Base-by-base conservation (phyloP, 2,329 filamentous ascomycete genomes). In the Pyrenochaeta sp. region DNA sequence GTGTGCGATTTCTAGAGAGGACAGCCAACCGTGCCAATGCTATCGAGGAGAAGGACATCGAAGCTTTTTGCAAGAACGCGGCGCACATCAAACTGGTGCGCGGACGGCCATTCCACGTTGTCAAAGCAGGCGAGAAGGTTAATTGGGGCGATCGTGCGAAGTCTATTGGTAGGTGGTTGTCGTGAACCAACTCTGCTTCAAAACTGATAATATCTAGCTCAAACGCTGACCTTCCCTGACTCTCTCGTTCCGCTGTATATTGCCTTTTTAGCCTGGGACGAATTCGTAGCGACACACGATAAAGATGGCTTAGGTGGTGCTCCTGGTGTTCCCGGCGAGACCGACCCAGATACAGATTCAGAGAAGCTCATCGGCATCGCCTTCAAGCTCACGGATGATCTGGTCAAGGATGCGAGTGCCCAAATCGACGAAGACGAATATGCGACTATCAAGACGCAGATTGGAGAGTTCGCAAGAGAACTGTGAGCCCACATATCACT, bases 41-140 rank as follows among this genome's bases (percentile, higher is more conserved):
- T 2, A 83, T 96, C 51, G 82, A 89, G 41, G 81, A 86, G 39
- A 85, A 85, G 47, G 91, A 97, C 66, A 88, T 98, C 40, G 93
- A 97, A 69, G 82, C 90, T 31, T 98, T 97, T 75, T 98, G 94
- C 84, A 97, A 96, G 78, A 96, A 96, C 64, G 94, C 93, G 44
- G 90, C 90, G 41, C 95, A 96, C 72, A 90, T 97, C 72, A 96
- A 95, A 77, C 85, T 98, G 42, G 88, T 98, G 51, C 90, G 89
- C 23, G 86, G 86, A 15, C 77, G 81, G 23, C 78, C 80, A 2
- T 81, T 87, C 42, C 82, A 82, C 31, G 65, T 82, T n/a, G 74
- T 77, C 1, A 72, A 75, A 14, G 63, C 75, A 62, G 79, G 81
- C 40, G 71, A 75, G 44, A 71, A 71, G 41, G 71, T 79, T 45